Base-by-base conservation (phyloP, 345 rosid species). In the Dipteronia sinensis region DNA sequence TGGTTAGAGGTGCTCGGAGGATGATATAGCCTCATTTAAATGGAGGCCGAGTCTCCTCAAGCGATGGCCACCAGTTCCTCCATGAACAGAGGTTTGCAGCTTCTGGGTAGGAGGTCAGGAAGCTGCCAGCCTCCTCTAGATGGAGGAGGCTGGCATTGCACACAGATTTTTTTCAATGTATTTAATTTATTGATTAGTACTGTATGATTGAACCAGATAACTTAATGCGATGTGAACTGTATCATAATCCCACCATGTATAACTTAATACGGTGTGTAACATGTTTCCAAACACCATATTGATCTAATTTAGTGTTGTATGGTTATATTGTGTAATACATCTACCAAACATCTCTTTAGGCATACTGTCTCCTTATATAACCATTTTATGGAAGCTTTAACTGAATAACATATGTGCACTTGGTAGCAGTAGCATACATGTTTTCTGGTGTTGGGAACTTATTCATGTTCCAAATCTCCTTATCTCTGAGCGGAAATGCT, bases 401-500 rank as follows among this genome's bases (percentile, higher is more conserved):
- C 8, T 62, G 16, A 8, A 23, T 9, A 23, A 27, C 31, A 23
- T 27, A 20, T 62, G 31, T 29, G 15, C 29, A 58, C 34, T 34
- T 9, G 46, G 59, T 53, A 17, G 66, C 76, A 10, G 59, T 53
- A 17, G 66, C 76, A 10, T 40, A 4, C 8, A 8, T 72, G 59
- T n/a, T 34, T 31, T 13, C 2, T 34, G 65, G 17, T 72, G 22
- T 72, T 72, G 56, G 56, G 16, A 20, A 38, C 16, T 20, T 72
- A n/a, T 20, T 34, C 44, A 25, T 38, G 58, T 31, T 34, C 15
- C 8, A 42, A 42, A 74, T 20, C 27, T 71, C 53, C 46, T 9
- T 42, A 7, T 42, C 62, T 61, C 25, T 72, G 78, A 77, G 68
- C 68, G 71, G 59, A 66, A 40, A 58, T 65, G 19, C 42, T 83